phyloP scores from a whole-genome alignment of 106 monocot genomes.

The Xerophyta viscosa region DNA sequence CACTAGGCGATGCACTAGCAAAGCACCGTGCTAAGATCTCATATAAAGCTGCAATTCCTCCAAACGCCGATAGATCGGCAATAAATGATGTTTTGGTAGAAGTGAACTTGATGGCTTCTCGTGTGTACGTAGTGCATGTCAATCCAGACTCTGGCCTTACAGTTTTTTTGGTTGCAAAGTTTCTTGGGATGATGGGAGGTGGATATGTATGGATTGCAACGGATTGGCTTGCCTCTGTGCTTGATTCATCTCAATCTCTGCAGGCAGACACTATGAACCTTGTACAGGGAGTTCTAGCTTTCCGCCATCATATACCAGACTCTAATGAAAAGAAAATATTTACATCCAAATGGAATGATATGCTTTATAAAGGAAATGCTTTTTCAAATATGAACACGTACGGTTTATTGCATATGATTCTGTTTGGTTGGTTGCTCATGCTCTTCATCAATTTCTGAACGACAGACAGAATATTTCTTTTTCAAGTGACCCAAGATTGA shows the following conservation, averaged over 20 bases:
- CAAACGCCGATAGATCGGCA: background rate
- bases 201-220: constrained; percentile 50
- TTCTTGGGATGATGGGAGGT: constrained; percentile 27
- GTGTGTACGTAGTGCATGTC: constrained; percentile 40
- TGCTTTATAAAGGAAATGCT: constrained; percentile 2
- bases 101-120: constrained; percentile 31
- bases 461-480: constrained; percentile 20
- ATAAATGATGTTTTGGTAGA: constrained; percentile 19
- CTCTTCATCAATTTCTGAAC: constrained; percentile 25
- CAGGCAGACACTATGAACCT: constrained; percentile 13
- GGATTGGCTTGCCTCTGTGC: constrained; percentile 32
- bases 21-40: constrained; percentile 23
- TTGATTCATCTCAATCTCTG: constrained; percentile 17
- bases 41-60: constrained; percentile 33
- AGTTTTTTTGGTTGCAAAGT: constrained; percentile 24
- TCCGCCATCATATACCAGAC: constrained; percentile 28
- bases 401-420: constrained; percentile 39
- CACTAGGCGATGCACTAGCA: constrained; percentile 24
- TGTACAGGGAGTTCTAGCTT: constrained; percentile 27
- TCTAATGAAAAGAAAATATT: constrained; percentile 14
- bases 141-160: constrained; percentile 36
- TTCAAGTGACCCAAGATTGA: constrained; percentile 19
- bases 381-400: constrained; percentile 19
- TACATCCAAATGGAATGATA: constrained; percentile 17
- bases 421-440: constrained; percentile 32